A percentile compares a stretch with the other conserved stretches of the same genome.
Conservation (phyloP, 2,329 filamentous ascomycete species). For the Monosporascus sp. region DNA sequence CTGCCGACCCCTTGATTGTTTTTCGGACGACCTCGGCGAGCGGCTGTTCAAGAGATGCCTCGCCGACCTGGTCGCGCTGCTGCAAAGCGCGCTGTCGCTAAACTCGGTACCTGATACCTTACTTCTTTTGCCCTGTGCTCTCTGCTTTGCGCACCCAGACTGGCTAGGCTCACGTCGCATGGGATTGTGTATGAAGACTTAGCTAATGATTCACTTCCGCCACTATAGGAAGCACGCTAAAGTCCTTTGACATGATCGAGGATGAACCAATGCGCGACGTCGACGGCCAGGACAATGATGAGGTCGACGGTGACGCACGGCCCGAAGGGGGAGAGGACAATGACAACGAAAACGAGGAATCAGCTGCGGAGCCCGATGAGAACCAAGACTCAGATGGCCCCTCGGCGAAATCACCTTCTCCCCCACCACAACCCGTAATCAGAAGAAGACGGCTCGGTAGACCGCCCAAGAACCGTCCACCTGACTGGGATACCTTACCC, state of each 20-base stretch:
- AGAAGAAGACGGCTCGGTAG: slow-evolving; percentile 76
- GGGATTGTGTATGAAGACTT: no score
- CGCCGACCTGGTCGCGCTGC: slow-evolving; percentile 39
- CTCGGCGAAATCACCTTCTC: slow-evolving; percentile 47
- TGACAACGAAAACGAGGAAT: slow-evolving; percentile 37
- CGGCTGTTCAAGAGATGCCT: slow-evolving; percentile 17
- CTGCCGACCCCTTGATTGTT: no score
- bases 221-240: slow-evolving; percentile 41
- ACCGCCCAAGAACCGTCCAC: slow-evolving; percentile 77
- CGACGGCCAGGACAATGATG: slow-evolving; percentile 33
- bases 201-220: slow-evolving; percentile 2
- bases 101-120: slow-evolving; percentile 30
- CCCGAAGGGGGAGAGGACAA: slow-evolving; percentile 35
- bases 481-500: slow-evolving; percentile 65
- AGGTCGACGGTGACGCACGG: slow-evolving; percentile 17
- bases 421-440: slow-evolving; percentile 57
- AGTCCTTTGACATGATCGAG: slow-evolving; percentile 42
- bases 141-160: neutral
- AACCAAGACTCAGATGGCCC: slow-evolving; percentile 30
- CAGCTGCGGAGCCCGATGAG: slow-evolving; percentile 25
- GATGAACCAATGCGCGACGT: slow-evolving; percentile 48
- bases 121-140: neutral
- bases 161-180: no score
- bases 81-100: slow-evolving; percentile 38
- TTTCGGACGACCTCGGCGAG: no score